Evolutionary conservation across 164 flowering plant genomes (phyloP), one percentile per base, ranked within the genome.

Genomic region (Saururus chinensis): DNA sequence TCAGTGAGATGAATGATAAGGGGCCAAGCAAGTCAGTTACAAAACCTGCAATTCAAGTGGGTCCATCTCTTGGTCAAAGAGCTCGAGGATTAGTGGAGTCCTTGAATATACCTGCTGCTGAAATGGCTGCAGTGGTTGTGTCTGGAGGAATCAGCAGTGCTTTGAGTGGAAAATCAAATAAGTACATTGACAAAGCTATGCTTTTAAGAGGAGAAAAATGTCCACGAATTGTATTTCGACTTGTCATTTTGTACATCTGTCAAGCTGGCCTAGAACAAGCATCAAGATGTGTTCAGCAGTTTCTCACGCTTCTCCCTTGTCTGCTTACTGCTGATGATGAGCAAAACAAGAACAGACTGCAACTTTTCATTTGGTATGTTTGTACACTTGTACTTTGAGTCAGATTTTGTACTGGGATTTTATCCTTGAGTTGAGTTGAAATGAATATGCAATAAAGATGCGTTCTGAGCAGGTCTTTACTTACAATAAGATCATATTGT

Each of bases 31-130:
- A 80, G 72, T 71, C 60, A 45, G 42, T 79, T 9, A 74, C 87
- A 3, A 91, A 82, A 73, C 66, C 83, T 53, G 77, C 88, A 70
- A 64, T 84, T 45, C 40, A 84, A 23, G 71, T 48, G 12, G 85
- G 80, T 19, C 96, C 99, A 62, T 84, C 97, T 62, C 74, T 95
- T 61, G 89, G 99, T 60, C 99, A 95, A 79, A 82, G 99, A 75
- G 99, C 99, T 52, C 97, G 99, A 73, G 99, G 96, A 56, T 76
- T 95, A 60, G 97, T 95, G 24, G 99, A 95, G 67, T 95, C 99
- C 12, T 61, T 95, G 64, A 95, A 95, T 75, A 86, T 91, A 68
- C 99, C 99, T 71, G 99, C 99, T 62, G 96, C 96, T 48, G 99
- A 95, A 80, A 87, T 93, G 95, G 99, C 99, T 70, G 97, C 99